These are phyloP conservation scores for Protomyces gravidus DNA, from an alignment of 1,139 yeast species.

Conservation along the genomic window DNA sequence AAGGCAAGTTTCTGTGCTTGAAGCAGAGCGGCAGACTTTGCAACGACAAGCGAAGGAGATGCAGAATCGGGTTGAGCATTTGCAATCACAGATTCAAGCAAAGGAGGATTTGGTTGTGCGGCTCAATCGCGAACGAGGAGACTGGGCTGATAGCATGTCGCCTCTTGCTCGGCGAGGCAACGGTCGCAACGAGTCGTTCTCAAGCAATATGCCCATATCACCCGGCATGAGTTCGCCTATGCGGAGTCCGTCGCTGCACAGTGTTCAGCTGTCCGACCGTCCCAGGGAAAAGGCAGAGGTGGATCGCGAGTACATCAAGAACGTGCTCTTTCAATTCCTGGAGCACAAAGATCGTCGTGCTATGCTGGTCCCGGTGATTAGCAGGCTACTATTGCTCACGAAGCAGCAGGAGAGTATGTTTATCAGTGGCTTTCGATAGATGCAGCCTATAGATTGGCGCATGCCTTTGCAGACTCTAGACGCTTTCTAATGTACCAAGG, in stretches of 20 bases:
- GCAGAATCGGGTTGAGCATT: conserved; percentile 41
- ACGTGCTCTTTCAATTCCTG: conserved; percentile 79
- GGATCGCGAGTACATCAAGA: conserved; percentile 56
- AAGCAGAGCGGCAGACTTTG: conserved; percentile 38
- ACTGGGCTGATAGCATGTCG: background rate
- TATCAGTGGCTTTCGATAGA: conserved; percentile 4
- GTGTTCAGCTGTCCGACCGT: conserved; percentile 6
- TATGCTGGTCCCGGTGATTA: conserved; percentile 76
- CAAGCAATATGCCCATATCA: background rate
- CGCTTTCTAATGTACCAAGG: conserved; percentile 3
- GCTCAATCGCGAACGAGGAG: background rate
- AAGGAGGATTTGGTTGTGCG: conserved; percentile 11
- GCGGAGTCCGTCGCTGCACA: conserved; percentile 10
- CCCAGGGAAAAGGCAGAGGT: conserved; percentile 24
- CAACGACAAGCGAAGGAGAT: conserved; percentile 41
- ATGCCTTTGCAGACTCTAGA: too few relatives aligned
- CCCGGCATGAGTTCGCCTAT: conserved; percentile 8
- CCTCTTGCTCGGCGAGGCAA: background rate
- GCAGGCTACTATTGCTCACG: conserved; percentile 60
- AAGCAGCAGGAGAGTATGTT: conserved; percentile 26
- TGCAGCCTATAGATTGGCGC: too few relatives aligned
- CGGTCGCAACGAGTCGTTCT: background rate
- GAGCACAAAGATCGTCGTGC: conserved; percentile 90
- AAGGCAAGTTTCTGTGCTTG: conserved; percentile 38
- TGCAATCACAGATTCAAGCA: conserved; percentile 45